Base-by-base conservation (phyloP, 768 basidiomycete genomes). In the Rhizopogon rudus region DNA sequence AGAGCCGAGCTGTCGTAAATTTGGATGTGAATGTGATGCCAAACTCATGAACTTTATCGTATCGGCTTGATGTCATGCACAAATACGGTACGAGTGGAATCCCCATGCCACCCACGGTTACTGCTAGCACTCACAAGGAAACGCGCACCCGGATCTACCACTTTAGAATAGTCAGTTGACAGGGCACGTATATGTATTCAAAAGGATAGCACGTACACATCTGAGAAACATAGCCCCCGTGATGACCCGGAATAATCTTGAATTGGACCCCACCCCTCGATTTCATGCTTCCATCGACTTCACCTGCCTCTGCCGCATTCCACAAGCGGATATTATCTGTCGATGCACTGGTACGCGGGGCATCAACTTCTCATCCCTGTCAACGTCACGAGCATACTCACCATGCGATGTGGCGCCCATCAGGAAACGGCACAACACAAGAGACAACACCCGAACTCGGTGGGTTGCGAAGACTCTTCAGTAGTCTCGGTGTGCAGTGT, bases 211-310 rank as follows among this genome's bases (percentile, higher is more conserved):
- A 82, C 92, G 66, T 73, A 98, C 96, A 72, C 83, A 98, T 90
- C 65, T 93, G 87, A 3, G 93, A 96, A 3, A 98, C 82, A 63
- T 87, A 88, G 8, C 95, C 96, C 39, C 95, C 94, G 71, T 97
- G 92, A 73, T 97, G 96, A 0, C 95, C 96, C 10, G 93, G 87
- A 39, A 98, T 89, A 57, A 98, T 94, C 74, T 93, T 94, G 78
- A 96, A 98, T 53, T 86, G 91, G 16, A 88, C 86, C 7, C 86
- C 84, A 54, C 86, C 82, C 68, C 78, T 84, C 56, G 75, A 72
- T 65, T 79, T 84, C 53, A 82, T 81, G 48, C 68, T 78, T 16
- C 77, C 76, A 59, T 93, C 91, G 12, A 75, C 68, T 63, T 88
- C 86, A 39, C 79, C 81, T 28, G 84, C 84, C 54, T 93, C 90